phyloP scores from a whole-genome alignment of 177 flowering plant species.

The Tripterygium wilfordii region DNA sequence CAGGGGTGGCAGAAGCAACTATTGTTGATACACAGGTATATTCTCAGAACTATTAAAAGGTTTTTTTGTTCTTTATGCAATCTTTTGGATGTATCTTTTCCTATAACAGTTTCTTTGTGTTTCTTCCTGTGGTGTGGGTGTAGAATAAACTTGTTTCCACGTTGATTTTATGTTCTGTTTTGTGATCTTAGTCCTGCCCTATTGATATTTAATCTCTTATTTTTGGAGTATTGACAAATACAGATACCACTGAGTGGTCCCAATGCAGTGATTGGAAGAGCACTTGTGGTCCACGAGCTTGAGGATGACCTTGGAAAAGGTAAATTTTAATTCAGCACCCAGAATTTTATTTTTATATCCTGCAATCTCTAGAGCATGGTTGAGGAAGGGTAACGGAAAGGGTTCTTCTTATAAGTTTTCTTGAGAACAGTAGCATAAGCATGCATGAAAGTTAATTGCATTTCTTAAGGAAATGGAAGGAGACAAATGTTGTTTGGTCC shows the following conservation, averaged over 20 bases:
- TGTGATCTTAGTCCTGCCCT: background rate
- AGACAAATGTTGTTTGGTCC: background rate
- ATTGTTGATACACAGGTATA: slow-evolving; percentile 86
- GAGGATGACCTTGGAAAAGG: slow-evolving; percentile 99
- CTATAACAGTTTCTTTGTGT: background rate
- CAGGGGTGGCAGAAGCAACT: slow-evolving; percentile 95
- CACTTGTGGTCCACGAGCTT: slow-evolving; percentile 93
- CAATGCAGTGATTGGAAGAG: slow-evolving; percentile 85
- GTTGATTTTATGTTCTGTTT: background rate
- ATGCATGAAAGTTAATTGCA: too few species aligned
- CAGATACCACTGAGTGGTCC: slow-evolving; percentile 88
- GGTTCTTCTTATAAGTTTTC: too few species aligned
- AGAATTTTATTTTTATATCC: too few species aligned
- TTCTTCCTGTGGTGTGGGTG: too few species aligned
- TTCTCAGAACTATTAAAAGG: background rate
- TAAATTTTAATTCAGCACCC: slow-evolving; percentile 15
- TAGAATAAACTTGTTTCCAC: too few species aligned
- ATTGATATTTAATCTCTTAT: background rate
- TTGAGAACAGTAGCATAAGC: too few species aligned
- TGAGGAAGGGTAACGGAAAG: too few species aligned
- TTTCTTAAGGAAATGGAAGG: too few species aligned
- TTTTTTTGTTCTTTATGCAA: background rate
- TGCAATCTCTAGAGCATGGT: too few species aligned
- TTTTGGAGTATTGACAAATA: slow-evolving; percentile 10
- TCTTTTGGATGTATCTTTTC: background rate